Evolutionary conservation across 208 protist genomes (phyloP).

Genomic region (Angomonas ambiguus): DNA sequence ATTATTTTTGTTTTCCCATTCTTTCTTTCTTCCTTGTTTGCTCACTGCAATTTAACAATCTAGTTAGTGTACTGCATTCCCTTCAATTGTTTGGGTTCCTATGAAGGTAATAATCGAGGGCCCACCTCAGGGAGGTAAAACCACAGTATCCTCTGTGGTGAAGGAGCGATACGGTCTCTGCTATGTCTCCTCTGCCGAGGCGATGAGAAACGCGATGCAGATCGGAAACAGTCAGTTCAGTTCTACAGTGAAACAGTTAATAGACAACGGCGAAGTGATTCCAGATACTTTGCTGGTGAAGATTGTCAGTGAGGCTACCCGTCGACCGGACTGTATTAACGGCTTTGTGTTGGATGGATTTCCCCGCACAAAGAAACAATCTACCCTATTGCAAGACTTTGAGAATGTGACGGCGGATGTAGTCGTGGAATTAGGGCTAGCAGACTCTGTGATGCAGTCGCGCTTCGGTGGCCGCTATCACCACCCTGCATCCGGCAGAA

Average conservation of each 20-base stretch:
- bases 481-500: slow-evolving; percentile 82
- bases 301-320: slow-evolving; percentile 64
- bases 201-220: slow-evolving; percentile 66
- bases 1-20: too few relatives aligned
- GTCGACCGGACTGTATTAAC: slow-evolving; percentile 75
- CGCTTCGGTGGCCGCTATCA: slow-evolving; percentile 81
- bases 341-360: slow-evolving; percentile 91
- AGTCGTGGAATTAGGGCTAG: slow-evolving; percentile 65
- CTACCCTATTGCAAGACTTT: slow-evolving; percentile 49
- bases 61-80: neutral
- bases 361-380: slow-evolving; percentile 70
- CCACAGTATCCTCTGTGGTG: slow-evolving; percentile 66
- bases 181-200: slow-evolving; percentile 65
- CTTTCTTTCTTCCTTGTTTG: slow-evolving; percentile 6
- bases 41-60: neutral
- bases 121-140: slow-evolving; percentile 71
- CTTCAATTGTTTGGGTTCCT: neutral
- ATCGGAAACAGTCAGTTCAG: slow-evolving; percentile 47
- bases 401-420: slow-evolving; percentile 48
- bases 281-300: slow-evolving; percentile 60
- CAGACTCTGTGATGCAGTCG: slow-evolving; percentile 65
- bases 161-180: slow-evolving; percentile 86
- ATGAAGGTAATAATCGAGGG: slow-evolving; percentile 82
- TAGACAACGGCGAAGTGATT: slow-evolving; percentile 62
- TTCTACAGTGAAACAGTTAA: slow-evolving; percentile 44